phyloP scores from a whole-genome alignment of 2,329 filamentous ascomycete species.

The Aureobasidium lini region DNA sequence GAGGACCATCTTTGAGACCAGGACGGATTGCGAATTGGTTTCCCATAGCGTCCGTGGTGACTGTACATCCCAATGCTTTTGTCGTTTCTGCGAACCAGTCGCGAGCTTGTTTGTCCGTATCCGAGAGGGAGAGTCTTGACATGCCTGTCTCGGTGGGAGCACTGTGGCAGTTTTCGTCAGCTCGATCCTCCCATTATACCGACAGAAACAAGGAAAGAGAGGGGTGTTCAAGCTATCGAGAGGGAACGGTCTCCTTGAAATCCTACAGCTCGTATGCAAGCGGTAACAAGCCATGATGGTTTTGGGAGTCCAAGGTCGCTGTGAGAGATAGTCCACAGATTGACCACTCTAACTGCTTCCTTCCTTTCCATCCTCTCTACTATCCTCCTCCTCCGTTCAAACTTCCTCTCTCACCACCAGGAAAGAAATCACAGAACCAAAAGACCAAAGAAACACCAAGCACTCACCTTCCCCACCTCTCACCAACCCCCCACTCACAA shows the following conservation, averaged over 20 bases:
- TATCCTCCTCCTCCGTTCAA: too few relatives aligned
- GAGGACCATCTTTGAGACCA: conserved; percentile 51
- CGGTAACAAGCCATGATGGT: too few relatives aligned
- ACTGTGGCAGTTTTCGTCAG: conserved; percentile 25
- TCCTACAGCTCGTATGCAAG: too few relatives aligned
- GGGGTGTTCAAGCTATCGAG: too few relatives aligned
- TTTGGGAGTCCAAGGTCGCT: too few relatives aligned
- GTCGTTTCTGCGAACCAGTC: conserved; percentile 68
- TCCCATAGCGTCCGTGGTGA: conserved; percentile 67
- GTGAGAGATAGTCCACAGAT: too few relatives aligned
- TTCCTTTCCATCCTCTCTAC: too few relatives aligned
- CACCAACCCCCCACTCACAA: conserved; percentile 59
- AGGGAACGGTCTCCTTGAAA: not conserved
- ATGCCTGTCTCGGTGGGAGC: conserved; percentile 63
- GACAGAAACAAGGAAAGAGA: too few relatives aligned
- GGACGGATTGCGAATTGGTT: conserved; percentile 70
- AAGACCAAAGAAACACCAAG: conserved; percentile 2
- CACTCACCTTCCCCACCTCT: conserved; percentile 60
- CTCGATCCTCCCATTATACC: too few relatives aligned
- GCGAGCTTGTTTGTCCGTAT: conserved; percentile 62
- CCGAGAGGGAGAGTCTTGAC: conserved; percentile 63
- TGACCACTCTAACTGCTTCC: too few relatives aligned
- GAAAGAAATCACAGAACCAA: not conserved
- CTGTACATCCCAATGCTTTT: conserved; percentile 55
- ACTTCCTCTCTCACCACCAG: too few relatives aligned